Evolutionary conservation across 2,329 filamentous ascomycete species (phyloP).

Genomic region (Gnomoniopsis smithogilvyi): DNA sequence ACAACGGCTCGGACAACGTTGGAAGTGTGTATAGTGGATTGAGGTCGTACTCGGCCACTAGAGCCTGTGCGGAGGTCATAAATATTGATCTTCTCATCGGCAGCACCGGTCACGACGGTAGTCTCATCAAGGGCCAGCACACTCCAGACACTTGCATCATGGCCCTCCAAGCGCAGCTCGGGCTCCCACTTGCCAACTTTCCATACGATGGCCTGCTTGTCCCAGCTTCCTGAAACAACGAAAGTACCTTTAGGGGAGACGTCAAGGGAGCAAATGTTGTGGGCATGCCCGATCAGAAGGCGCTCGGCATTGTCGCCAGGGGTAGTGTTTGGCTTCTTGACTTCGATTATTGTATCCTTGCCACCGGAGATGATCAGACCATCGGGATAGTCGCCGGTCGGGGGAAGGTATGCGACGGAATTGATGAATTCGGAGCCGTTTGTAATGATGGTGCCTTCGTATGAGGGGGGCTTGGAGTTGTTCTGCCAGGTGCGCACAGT

Average conservation of each 20-base stretch:
- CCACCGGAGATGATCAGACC: constrained; percentile 86
- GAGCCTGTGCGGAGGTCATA: constrained; percentile 69
- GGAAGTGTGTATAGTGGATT: constrained; percentile 59
- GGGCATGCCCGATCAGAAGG: constrained; percentile 78
- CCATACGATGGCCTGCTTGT: constrained; percentile 85
- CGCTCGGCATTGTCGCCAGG: constrained; percentile 78
- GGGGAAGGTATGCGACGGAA: constrained; percentile 71
- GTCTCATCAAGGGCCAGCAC: constrained; percentile 78
- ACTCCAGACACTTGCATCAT: constrained; percentile 85
- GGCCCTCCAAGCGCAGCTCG: constrained; percentile 67
- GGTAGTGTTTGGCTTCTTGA: constrained; percentile 66
- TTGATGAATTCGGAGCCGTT: constrained; percentile 88
- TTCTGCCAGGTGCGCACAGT: constrained; percentile 85
- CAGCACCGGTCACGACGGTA: constrained; percentile 85
- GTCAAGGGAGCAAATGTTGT: constrained; percentile 86
- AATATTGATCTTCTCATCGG: constrained; percentile 84
- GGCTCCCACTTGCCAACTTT: constrained; percentile 80
- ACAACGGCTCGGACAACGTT: constrained; percentile 89
- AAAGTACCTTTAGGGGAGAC: constrained; percentile 68
- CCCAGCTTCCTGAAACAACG: constrained; percentile 92
- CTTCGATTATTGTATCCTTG: constrained; percentile 90
- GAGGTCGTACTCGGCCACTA: constrained; percentile 48
- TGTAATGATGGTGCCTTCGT: constrained; percentile 73
- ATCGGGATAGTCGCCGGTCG: constrained; percentile 65
- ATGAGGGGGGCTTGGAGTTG: constrained; percentile 57